Evolutionary conservation across 345 rosid species (phyloP), one percentile per base, ranked within the genome.

Genomic region (Draba incana): DNA sequence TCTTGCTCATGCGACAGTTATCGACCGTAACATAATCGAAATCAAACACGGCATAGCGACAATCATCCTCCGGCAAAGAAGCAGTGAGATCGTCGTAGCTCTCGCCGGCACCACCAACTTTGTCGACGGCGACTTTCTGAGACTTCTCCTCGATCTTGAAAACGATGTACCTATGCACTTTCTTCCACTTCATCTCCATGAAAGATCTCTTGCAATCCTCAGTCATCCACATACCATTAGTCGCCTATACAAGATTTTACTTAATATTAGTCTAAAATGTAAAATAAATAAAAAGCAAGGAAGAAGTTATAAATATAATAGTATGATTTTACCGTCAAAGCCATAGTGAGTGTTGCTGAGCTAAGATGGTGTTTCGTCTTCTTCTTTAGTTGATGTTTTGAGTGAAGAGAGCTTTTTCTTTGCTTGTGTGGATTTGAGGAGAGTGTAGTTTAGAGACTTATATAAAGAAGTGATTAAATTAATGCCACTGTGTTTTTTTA

Each of bases 151-250:
- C 98, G 74, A 92, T 83, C 83, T 90, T 92, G 81, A 84, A 90
- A 67, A 92, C 97, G 74, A 92, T 86, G 82, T 81, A 92, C 38
- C 92, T 57, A n/a, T 86, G 96, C 24, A 88, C 93, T 75, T 86
- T 90, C 81, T 88, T 92, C 98, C 97, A 88, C 57, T 92, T 92
- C 98, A 92, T 86, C 78, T 83, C 96, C 90, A 83, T 84, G 88
- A 92, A 92, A 12, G 93, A 90, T 64, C 71, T 85, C 83, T 86
- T 92, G 78, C 98, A 90, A 74, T 90, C 98, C 20, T 92, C 98
- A 3, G 84, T 70, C 58, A 88, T 88, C 96, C 97, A 88, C 92
- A 88, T 90, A 44, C 89, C 91, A 4, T 86, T 86, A 51, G 97
- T 88, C 85, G 86, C 68, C 72, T 14, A 11, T 3, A 35, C 31